phyloP scores from a whole-genome alignment of 179 eudicot species.

The Heliamphora pulchella region DNA sequence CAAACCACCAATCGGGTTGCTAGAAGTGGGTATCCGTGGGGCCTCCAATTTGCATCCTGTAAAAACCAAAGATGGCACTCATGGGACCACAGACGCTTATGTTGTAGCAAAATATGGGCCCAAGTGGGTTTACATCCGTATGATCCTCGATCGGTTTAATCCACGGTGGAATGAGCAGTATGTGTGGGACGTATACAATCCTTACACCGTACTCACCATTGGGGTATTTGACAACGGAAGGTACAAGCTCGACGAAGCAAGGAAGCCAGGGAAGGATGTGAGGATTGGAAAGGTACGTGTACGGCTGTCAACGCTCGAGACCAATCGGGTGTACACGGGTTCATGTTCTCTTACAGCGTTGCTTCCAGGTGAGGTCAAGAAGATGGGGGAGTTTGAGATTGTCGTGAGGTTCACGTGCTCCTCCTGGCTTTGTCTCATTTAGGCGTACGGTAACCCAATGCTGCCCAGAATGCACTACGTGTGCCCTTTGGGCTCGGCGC shows the following conservation, averaged over 20 bases:
- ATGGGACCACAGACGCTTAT: constrained; percentile 81
- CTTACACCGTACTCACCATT: constrained; percentile 74
- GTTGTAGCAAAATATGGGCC: constrained; percentile 88
- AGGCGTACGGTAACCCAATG: constrained; percentile 69
- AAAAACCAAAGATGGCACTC: constrained; percentile 71
- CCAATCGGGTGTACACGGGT: constrained; percentile 52
- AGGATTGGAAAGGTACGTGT: constrained; percentile 67
- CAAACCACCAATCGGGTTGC: constrained; percentile 65
- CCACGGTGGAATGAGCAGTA: constrained; percentile 92
- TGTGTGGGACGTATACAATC: constrained; percentile 80
- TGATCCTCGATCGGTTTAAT: constrained; percentile 75
- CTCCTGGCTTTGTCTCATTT: constrained; percentile 65
- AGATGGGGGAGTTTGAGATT: constrained; percentile 79
- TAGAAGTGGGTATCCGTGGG: constrained; percentile 79
- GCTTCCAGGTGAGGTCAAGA: constrained; percentile 60
- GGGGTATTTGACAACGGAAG: constrained; percentile 80
- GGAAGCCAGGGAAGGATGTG: constrained; percentile 46
- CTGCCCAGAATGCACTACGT: constrained; percentile 87
- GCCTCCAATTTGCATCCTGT: constrained; percentile 67
- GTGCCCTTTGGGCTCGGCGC: constrained; percentile 62
- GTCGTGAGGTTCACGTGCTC: constrained; percentile 68
- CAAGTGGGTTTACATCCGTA: constrained; percentile 82
- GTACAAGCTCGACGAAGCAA: constrained; percentile 43
- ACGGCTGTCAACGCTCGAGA: constrained; percentile 59
- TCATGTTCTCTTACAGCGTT: constrained; percentile 56